Base-by-base conservation (phyloP, 2,329 filamentous ascomycete genomes). In the Davidsoniella eucalypti region DNA sequence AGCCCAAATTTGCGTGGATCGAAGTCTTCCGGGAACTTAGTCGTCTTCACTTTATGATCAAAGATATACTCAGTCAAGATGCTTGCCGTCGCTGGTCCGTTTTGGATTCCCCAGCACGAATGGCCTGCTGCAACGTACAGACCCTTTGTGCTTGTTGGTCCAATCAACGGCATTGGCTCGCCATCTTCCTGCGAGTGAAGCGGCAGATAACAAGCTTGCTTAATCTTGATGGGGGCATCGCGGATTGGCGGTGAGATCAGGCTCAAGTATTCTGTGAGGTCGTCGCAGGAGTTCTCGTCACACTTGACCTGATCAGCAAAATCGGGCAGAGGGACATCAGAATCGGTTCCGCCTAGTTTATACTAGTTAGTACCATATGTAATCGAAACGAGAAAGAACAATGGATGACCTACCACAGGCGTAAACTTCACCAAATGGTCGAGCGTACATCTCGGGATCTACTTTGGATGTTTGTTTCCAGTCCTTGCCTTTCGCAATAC, bases 91-190 rank as follows among this genome's bases (percentile, higher is more conserved):
- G 75, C 92, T 1, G 90, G 88, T 0, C 80, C 87, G 66, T 98
- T 96, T 67, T 96, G 90, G 18, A 98, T 94, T 0, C 92, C 92
- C 92, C 92, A 98, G 67, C 90, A 96, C 1, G 87, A 94, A 68
- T 98, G 92, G 0, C 92, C 92, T 0, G 86, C 75, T 0, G 92
- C 92, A 53, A 96, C 70, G 63, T 83, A 81, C 41, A 96, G 59
- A 0, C 88, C 87, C 5, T 78, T 75, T 0, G 82, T 76, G 2
- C 75, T 73, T 6, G 87, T 88, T 49, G 72, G 68, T 0, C 92
- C 92, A 21, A 96, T 74, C 46, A 96, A 64, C 4, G 92, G 90
- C 0, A 77, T 79, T 37, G 65, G 67, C 61, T 77, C 73, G 42
- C 68, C n/a, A 80, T 76, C 48, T 70, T 70, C 45, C 2, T 71